Conservation (phyloP, 108 stramenopile genomes). For the Discostella pseudostelligera region DNA sequence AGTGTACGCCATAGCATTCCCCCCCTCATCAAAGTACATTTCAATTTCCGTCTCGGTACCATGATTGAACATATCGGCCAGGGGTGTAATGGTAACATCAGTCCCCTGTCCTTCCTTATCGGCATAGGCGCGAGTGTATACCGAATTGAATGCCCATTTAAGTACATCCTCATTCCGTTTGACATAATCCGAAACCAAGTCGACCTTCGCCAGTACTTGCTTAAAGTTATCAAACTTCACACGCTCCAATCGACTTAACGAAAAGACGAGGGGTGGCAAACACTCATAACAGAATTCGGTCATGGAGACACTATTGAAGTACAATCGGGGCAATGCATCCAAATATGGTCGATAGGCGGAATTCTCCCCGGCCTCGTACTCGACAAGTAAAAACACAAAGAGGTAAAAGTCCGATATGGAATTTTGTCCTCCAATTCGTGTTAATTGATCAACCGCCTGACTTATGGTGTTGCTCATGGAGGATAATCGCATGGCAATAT, state of each 20-base stretch:
- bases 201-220: slow-evolving; percentile 37
- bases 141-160: slow-evolving; percentile 47
- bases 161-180: slow-evolving; percentile 30
- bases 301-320: slow-evolving; percentile 54
- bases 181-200: slow-evolving; percentile 29
- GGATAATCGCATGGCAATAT: slow-evolving; percentile 18
- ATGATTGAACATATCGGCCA: slow-evolving; percentile 50
- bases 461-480: slow-evolving; percentile 20
- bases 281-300: slow-evolving; percentile 53
- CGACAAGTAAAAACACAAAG: slow-evolving; percentile 54
- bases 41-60: slow-evolving; percentile 46
- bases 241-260: slow-evolving; percentile 21
- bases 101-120: slow-evolving; percentile 40
- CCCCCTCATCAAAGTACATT: slow-evolving; percentile 43
- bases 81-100: slow-evolving; percentile 32
- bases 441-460: slow-evolving; percentile 28
- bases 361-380: slow-evolving; percentile 50
- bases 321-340: slow-evolving; percentile 51
- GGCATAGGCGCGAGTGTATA: slow-evolving; percentile 36
- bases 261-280: slow-evolving; percentile 45
- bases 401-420: slow-evolving; percentile 46
- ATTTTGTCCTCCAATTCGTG: slow-evolving; percentile 22
- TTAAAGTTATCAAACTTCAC: slow-evolving; percentile 45
- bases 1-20: slow-evolving; percentile 44
- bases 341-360: slow-evolving; percentile 53